Base-by-base conservation (phyloP, 176 grass and related monocot species). In the Carex scoparia region DNA sequence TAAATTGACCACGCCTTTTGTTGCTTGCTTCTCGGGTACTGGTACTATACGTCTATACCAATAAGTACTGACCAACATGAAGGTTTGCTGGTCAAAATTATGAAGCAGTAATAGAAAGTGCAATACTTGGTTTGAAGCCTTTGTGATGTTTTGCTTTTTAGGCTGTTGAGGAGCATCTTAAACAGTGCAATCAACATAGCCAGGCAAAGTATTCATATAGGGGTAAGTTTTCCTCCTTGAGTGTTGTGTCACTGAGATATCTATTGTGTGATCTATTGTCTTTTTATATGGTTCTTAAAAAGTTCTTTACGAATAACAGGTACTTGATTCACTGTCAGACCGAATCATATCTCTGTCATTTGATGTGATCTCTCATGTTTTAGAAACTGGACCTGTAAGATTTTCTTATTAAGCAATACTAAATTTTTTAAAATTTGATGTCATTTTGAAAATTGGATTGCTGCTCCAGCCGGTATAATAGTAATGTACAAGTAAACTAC, bases 351-450 rank as follows among this genome's bases (percentile, higher is more conserved):
- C 94, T 64, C 92, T 97, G 83, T 81, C 90, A 83, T 92, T 97
- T 89, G 94, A 97, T 76, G 89, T 91, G 11, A 92, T 97, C 86
- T 92, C 92, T 53, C 90, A 91, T 94, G 86, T 97, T 78, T 66
- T 97, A 65, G 90, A 93, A 88, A 92, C 90, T 89, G 90, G 94
- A 12, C 94, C 89, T 51, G 92, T 97, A 94, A 97, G 94, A 91
- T 63, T 40, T 64, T 82, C 65, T 82, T 55, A 18, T 10, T 3
- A 46, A 63, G 0, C 10, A 42, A 1, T 23, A 46, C 65, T 67
- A 35, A 4, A n/a, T 19, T 48, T 48, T 46, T 72, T 19, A 23
- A 67, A 48, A 72, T 72, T 38, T 72, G 40, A 72, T 72, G 38
- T 48, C 16, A 72, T 72, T 72, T 72, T 72, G 40, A 48, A 69